Conservation (phyloP, 208 protist genomes). For the Trypanosoma lewisi region DNA sequence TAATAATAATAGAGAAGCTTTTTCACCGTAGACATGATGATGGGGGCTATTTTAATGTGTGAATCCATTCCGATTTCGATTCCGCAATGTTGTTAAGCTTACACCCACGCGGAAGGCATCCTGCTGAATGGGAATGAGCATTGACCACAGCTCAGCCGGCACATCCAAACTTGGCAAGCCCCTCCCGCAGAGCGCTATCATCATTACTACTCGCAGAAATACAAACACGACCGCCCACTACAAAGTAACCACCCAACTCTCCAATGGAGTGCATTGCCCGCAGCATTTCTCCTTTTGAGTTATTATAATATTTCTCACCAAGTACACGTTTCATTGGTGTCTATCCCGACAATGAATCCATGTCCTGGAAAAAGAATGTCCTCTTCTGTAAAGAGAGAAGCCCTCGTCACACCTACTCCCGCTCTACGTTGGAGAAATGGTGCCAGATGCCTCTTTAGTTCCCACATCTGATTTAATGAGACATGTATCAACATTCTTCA, state of each 20-base stretch:
- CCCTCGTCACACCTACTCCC: constrained; percentile 57
- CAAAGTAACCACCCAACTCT: constrained; percentile 26
- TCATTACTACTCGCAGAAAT: constrained; percentile 17
- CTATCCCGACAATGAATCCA: constrained; percentile 72
- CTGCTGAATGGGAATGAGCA: constrained; percentile 52
- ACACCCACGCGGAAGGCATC: constrained; percentile 66
- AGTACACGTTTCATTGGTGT: constrained; percentile 67
- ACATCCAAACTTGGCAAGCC: constrained; percentile 37
- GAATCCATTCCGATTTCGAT: not conserved
- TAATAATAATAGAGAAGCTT: too few relatives aligned
- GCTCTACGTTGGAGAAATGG: constrained; percentile 49
- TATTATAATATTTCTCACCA: constrained; percentile 63
- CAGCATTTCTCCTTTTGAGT: constrained; percentile 22
- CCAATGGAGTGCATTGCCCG: constrained; percentile 19
- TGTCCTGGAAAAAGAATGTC: constrained; percentile 56
- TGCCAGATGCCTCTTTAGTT: constrained; percentile 40
- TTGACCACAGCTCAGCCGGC: constrained; percentile 32
- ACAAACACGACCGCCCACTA: constrained; percentile 36
- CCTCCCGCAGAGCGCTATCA: constrained; percentile 31
- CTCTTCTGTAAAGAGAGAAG: constrained; percentile 66
- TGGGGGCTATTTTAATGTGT: not conserved
- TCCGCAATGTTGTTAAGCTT: constrained; percentile 67
- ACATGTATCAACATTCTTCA: constrained; percentile 62
- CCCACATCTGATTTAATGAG: constrained; percentile 21
- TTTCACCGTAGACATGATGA: too few relatives aligned